Conservation (phyloP, 805 yeast species). For the Candida ovalis region DNA sequence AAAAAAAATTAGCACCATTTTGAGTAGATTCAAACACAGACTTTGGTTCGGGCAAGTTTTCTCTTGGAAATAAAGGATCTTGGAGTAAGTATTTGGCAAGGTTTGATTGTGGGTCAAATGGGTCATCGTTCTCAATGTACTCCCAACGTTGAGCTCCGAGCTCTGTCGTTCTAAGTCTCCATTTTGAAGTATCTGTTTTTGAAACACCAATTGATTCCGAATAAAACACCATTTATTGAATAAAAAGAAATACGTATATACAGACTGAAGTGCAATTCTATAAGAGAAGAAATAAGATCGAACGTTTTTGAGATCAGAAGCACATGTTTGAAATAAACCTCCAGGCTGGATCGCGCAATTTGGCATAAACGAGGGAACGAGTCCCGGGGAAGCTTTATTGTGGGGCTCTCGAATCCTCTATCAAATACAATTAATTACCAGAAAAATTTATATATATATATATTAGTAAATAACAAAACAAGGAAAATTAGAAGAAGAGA, state of each 20-base stretch:
- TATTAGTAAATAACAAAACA: too few relatives aligned
- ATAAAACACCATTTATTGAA: slow-evolving; percentile 33
- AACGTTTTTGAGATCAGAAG: too few relatives aligned
- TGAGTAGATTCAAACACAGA: slow-evolving; percentile 52
- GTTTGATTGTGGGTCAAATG: slow-evolving; percentile 46
- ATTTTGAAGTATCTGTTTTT: slow-evolving; percentile 61
- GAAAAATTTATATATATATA: background rate
- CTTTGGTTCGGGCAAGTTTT: slow-evolving; percentile 29
- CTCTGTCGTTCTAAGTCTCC: slow-evolving; percentile 72
- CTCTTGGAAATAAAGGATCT: slow-evolving; percentile 18
- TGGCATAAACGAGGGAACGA: too few relatives aligned
- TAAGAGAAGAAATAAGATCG: too few relatives aligned
- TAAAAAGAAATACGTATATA: too few relatives aligned
- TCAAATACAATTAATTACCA: too few relatives aligned
- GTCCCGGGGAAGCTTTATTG: too few relatives aligned
- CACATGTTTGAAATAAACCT: too few relatives aligned
- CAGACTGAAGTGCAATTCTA: too few relatives aligned
- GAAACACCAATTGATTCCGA: slow-evolving; percentile 71
- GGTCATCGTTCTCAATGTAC: slow-evolving; percentile 43
- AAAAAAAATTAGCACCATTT: slow-evolving; percentile 71
- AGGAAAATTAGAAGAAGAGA: too few relatives aligned
- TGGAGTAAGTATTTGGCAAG: slow-evolving; percentile 50
- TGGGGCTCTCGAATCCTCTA: too few relatives aligned
- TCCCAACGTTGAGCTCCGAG: slow-evolving; percentile 84
- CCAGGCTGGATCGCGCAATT: too few relatives aligned